These are phyloP conservation scores for Salix udensis DNA, from an alignment of 345 rosid species.

Conservation along the genomic window DNA sequence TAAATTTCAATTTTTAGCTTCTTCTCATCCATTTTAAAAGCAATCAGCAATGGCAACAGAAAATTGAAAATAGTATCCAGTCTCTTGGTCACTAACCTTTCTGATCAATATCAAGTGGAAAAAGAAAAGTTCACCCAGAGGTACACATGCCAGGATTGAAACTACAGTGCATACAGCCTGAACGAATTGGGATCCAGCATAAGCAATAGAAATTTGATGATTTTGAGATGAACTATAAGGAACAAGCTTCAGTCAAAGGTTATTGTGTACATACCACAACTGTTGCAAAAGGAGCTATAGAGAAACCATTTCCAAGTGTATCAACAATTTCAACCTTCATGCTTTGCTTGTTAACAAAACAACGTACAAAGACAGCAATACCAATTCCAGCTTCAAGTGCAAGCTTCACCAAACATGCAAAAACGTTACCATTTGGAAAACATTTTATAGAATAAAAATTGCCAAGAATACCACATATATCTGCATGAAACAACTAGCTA, in stretches of 20 bases:
- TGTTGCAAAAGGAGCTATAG: conserved; percentile 89
- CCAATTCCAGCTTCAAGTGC: conserved; percentile 87
- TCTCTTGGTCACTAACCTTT: conserved; percentile 53
- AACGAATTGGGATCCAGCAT: conserved; percentile 25
- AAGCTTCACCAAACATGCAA: conserved; percentile 44
- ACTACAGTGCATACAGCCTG: conserved; percentile 86
- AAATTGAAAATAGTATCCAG: conserved; percentile 8
- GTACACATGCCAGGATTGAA: conserved; percentile 84
- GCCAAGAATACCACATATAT: not conserved
- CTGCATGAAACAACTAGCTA: not conserved
- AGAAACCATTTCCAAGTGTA: conserved; percentile 96
- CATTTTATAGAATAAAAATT: not conserved
- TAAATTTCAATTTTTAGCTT: not conserved
- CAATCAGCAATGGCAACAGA: not conserved
- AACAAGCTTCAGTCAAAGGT: conserved; percentile 4
- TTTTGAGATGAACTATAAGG: not conserved
- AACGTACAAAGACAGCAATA: conserved; percentile 80
- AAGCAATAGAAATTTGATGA: conserved; percentile 15
- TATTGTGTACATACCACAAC: conserved; percentile 65
- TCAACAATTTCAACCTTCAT: conserved; percentile 88
- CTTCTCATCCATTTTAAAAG: not conserved
- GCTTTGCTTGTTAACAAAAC: conserved; percentile 72
- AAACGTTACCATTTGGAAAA: not conserved
- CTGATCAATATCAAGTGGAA: conserved; percentile 89
- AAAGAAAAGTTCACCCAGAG: conserved; percentile 91